These are phyloP conservation scores for Mycena amicta DNA, from an alignment of 768 basidiomycete species.

Conservation along the genomic window DNA sequence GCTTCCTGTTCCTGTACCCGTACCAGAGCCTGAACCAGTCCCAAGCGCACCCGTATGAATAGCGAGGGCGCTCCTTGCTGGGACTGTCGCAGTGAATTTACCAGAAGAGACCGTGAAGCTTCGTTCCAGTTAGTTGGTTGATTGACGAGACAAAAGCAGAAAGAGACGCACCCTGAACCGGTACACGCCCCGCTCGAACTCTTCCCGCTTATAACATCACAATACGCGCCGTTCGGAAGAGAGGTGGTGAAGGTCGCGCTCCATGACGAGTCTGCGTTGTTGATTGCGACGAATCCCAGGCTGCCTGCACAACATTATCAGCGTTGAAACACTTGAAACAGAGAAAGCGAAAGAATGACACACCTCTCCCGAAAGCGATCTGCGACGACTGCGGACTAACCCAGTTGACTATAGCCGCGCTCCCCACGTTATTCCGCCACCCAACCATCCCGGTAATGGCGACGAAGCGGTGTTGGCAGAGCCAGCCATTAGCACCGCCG, in stretches of 20 bases:
- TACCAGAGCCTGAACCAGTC: slow-evolving; percentile 26
- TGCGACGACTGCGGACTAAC: slow-evolving; percentile 57
- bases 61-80: slow-evolving; percentile 55
- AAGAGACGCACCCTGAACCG: slow-evolving; percentile 46
- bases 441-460: slow-evolving; percentile 66
- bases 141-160: background rate
- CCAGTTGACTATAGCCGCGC: slow-evolving; percentile 56
- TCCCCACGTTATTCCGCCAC: slow-evolving; percentile 61
- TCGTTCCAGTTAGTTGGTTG: background rate
- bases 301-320: too few relatives aligned
- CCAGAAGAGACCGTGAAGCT: slow-evolving; percentile 57
- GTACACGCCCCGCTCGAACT: slow-evolving; percentile 46
- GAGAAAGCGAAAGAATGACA: slow-evolving; percentile 8
- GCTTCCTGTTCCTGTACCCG: slow-evolving; percentile 18
- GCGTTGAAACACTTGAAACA: background rate
- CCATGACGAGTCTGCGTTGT: slow-evolving; percentile 63
- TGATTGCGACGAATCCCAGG: slow-evolving; percentile 66
- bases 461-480: slow-evolving; percentile 66
- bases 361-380: slow-evolving; percentile 70
- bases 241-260: slow-evolving; percentile 57
- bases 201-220: slow-evolving; percentile 62
- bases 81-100: slow-evolving; percentile 50
- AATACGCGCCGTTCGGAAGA: slow-evolving; percentile 60
- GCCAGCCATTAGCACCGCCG: slow-evolving; percentile 60
- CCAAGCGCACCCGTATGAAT: slow-evolving; percentile 52